Evolutionary conservation across 106 monocot genomes (phyloP).

Genomic region (Narthecium ossifragum): DNA sequence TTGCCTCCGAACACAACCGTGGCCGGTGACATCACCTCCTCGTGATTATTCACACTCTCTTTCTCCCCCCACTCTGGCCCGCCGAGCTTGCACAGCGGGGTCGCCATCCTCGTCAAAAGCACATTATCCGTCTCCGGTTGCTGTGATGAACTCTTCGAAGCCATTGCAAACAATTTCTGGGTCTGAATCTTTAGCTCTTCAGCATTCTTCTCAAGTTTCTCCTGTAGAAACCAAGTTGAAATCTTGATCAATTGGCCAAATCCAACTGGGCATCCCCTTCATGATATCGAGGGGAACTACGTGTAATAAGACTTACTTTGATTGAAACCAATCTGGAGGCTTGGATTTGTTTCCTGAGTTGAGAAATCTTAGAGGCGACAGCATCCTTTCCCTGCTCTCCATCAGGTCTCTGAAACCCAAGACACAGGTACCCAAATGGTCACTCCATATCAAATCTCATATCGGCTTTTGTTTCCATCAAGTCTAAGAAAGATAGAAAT

Average conservation of each 20-base stretch:
- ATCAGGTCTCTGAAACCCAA: not conserved
- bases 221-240: constrained; percentile 29
- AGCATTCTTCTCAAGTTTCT: constrained; percentile 57
- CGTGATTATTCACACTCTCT: constrained; percentile 52
- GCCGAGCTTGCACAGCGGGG: constrained; percentile 24
- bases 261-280: not conserved
- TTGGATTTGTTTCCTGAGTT: constrained; percentile 60
- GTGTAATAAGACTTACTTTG: constrained; percentile 28
- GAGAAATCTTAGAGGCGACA: constrained; percentile 23
- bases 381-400: constrained; percentile 4
- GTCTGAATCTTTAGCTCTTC: constrained; percentile 42
- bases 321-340: constrained; percentile 44
- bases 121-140: constrained; percentile 20
- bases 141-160: constrained; percentile 11
- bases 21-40: constrained; percentile 47
- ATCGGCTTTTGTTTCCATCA: too few relatives aligned
- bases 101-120: constrained; percentile 39
- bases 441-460: too few relatives aligned
- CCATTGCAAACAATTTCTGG: constrained; percentile 26
- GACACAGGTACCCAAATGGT: not conserved
- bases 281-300: not conserved
- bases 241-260: not conserved
- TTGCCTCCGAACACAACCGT: constrained; percentile 35
- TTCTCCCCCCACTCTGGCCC: constrained; percentile 51
- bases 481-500: too few relatives aligned